A percentile compares a stretch with the other conserved stretches of the same genome.
Conservation (phyloP, 352 stramenopile species). For the Pythium rishiriense region DNA sequence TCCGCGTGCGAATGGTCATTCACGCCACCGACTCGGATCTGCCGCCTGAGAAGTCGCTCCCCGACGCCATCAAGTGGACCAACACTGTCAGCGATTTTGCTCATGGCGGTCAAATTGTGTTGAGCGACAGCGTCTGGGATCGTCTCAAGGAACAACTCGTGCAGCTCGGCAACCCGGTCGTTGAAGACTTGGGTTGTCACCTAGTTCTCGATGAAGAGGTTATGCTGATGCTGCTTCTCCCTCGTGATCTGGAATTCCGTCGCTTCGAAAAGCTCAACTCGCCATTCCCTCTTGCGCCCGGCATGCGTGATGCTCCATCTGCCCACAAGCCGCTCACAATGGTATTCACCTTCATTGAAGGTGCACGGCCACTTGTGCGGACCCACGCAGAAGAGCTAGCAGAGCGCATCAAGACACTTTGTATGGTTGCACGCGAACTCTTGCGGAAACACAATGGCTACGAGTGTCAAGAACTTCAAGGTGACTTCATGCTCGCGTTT, state of each 20-base stretch:
- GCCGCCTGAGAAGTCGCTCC: slow-evolving; percentile 57
- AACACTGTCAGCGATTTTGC: slow-evolving; percentile 84
- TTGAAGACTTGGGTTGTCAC: slow-evolving; percentile 84
- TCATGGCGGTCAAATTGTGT: slow-evolving; percentile 81
- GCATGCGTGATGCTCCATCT: slow-evolving; percentile 82
- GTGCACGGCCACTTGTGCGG: slow-evolving; percentile 74
- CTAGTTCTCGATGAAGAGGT: slow-evolving; percentile 72
- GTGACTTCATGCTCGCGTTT: slow-evolving; percentile 89
- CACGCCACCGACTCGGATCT: slow-evolving; percentile 66
- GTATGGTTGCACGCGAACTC: slow-evolving; percentile 71
- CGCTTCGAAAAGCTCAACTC: slow-evolving; percentile 78
- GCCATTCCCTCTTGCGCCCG: slow-evolving; percentile 63
- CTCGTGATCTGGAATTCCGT: slow-evolving; percentile 72
- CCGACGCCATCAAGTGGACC: slow-evolving; percentile 81
- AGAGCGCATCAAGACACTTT: slow-evolving; percentile 84
- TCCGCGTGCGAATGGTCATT: slow-evolving; percentile 87
- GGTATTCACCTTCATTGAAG: slow-evolving; percentile 91
- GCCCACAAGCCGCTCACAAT: slow-evolving; percentile 81
- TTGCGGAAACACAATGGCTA: slow-evolving; percentile 84
- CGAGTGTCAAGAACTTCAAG: slow-evolving; percentile 87
- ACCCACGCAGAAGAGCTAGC: slow-evolving; percentile 82
- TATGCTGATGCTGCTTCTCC: slow-evolving; percentile 78
- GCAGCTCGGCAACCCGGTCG: slow-evolving; percentile 82
- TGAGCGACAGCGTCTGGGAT: slow-evolving; percentile 86
- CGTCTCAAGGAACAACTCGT: slow-evolving; percentile 86